Conservation (phyloP, 768 basidiomycete species). For the Baorangia bicolor region DNA sequence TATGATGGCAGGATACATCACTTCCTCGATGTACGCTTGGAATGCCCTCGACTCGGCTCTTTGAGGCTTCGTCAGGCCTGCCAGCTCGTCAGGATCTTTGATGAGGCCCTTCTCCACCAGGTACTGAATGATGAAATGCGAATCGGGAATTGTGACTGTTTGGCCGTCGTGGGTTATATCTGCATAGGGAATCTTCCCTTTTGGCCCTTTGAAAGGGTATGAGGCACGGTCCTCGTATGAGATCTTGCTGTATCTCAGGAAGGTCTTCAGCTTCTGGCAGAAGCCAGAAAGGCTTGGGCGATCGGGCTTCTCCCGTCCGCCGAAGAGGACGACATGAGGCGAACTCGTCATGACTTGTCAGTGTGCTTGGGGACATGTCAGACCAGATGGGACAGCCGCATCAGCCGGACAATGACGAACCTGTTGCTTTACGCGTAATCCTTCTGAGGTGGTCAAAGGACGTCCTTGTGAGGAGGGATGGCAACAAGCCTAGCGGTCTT, state of each 20-base stretch:
- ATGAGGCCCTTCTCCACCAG: conserved; percentile 26
- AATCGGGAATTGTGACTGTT: conserved; percentile 27
- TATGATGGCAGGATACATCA: conserved; percentile 29
- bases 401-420: neutral
- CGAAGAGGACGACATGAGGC: conserved; percentile 28
- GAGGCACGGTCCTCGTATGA: conserved; percentile 30
- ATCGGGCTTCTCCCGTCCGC: conserved; percentile 21
- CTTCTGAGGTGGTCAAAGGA: neutral
- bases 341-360: conserved; percentile 16
- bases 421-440: neutral
- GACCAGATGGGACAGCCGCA: neutral
- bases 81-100: conserved; percentile 29
- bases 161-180: conserved; percentile 27
- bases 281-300: conserved; percentile 30
- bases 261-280: conserved; percentile 36
- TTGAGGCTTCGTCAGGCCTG: conserved; percentile 26
- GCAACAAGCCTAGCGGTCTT: neutral
- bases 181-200: conserved; percentile 34
- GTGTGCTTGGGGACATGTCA: neutral
- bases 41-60: conserved; percentile 35
- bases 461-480: neutral
- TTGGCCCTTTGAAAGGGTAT: conserved; percentile 28
- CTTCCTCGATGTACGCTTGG: conserved; percentile 33
- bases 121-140: conserved; percentile 35
- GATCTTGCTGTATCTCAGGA: conserved; percentile 26